Base-by-base conservation (phyloP, 768 basidiomycete genomes). In the Leccinellum luteum region DNA sequence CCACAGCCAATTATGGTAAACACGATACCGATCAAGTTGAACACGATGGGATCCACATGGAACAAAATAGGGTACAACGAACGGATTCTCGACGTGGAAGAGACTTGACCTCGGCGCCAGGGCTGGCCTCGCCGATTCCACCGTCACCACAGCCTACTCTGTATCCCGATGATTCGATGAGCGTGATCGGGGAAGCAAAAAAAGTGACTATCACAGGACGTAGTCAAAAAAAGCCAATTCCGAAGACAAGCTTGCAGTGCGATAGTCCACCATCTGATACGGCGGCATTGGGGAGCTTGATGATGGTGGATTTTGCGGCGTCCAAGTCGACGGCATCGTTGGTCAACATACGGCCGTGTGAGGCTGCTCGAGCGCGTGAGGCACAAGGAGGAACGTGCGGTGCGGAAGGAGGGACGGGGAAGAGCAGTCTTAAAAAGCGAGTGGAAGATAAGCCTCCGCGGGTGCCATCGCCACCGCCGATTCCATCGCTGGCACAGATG, bases 401-500 rank as follows among this genome's bases (percentile, higher is more conserved):
- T 47, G 15, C 9, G 27, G 17, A 48, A 25, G 8, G 14, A n/a
- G 51, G 25, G 15, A 51, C 63, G 56, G 61, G 64, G 59, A 69
- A 66, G 66, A 60, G 60, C 30, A 65, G 31, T 48, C 41, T 71
- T 61, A 68, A 68, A 52, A 78, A 66, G 59, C 66, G 68, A 72
- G 71, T 67, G 28, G 78, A 79, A 54, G 87, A 89, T 66, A 83
- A 78, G 66, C 87, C 89, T 14, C 89, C 89, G 13, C 81, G 86
- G 2, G 88, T 92, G n/a, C 90, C 90, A 3, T 88, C 88, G 3
- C 90, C 90, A 3, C 87, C 87, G 15, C 80, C 84, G 21, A 68
- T 90, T 43, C 89, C 88, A 12, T 89, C 88, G 25, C 69, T 92
- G 52, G 76, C 87, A 9, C 90, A 91, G 72, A 69, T 92, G 89